These are phyloP conservation scores for Eutrema salsugineum DNA, from an alignment of 441 rosid species.

Conservation along the genomic window DNA sequence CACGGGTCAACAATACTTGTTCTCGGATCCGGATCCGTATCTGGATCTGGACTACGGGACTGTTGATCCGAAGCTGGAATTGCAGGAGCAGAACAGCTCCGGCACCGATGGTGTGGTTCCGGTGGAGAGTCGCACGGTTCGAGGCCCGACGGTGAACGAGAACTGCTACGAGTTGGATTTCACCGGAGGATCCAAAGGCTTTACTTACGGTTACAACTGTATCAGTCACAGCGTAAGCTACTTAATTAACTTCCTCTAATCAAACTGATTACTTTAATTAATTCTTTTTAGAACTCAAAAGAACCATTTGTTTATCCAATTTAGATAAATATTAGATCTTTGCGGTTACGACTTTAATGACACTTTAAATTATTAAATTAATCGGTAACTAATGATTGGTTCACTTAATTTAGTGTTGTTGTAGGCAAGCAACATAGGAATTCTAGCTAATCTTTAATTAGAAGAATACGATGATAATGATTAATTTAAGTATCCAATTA, in stretches of 20 bases:
- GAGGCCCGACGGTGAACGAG: conserved; percentile 44
- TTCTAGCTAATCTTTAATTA: background rate
- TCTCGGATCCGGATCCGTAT: conserved; percentile 69
- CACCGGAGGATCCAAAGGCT: conserved; percentile 43
- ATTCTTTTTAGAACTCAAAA: background rate
- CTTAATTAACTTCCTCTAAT: background rate
- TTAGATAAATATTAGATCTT: background rate
- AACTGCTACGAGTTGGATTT: conserved; percentile 61
- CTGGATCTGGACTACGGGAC: conserved; percentile 64
- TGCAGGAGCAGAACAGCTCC: conserved; percentile 68
- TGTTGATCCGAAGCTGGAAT: conserved; percentile 57
- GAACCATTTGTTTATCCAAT: background rate
- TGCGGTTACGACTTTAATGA: background rate
- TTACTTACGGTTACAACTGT: conserved; percentile 43
- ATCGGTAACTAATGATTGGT: conserved; percentile 11
- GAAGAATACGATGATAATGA: background rate
- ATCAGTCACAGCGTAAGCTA: conserved; percentile 65
- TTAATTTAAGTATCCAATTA: background rate
- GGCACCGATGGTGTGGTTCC: conserved; percentile 90
- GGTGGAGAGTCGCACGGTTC: conserved; percentile 40
- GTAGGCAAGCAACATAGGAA: background rate
- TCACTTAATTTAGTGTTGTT: background rate
- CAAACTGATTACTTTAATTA: background rate
- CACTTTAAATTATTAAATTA: conserved; percentile 1
- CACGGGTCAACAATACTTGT: conserved; percentile 50